Percentiles rank a stretch among this genome's conserved stretches.
Evolutionary conservation across 192 early-diverging fungal species (phyloP).

Genomic region (Radiomyces spectabilis): DNA sequence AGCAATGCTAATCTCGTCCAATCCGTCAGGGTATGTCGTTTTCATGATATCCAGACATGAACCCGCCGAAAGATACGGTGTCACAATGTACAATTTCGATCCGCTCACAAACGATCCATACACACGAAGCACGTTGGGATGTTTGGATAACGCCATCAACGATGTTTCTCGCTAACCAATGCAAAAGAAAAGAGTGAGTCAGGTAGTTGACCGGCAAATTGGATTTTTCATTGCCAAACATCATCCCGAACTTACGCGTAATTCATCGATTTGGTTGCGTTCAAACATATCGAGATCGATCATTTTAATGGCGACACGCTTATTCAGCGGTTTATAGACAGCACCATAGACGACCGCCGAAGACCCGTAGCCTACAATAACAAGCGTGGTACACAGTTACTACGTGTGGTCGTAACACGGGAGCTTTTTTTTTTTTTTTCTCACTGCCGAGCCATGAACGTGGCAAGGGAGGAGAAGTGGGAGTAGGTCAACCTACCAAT

Average conservation of each 20-base stretch:
- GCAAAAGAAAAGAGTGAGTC: not conserved
- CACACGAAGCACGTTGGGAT: constrained; percentile 74
- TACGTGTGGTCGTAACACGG: not conserved
- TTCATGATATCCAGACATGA: constrained; percentile 88
- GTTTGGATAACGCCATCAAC: constrained; percentile 82
- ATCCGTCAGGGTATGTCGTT: constrained; percentile 66
- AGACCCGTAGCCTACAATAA: constrained; percentile 67
- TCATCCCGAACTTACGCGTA: constrained; percentile 46
- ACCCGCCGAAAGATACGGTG: constrained; percentile 66
- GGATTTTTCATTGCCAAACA: too few relatives aligned
- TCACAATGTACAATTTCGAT: constrained; percentile 74
- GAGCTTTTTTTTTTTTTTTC: not conserved
- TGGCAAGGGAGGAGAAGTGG: not conserved
- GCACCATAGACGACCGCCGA: constrained; percentile 82
- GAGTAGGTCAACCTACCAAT: constrained; percentile 18
- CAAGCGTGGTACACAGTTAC: not conserved
- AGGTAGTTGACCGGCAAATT: not conserved
- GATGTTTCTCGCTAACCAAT: constrained; percentile 67
- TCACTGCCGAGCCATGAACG: too few relatives aligned
- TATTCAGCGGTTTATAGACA: constrained; percentile 60
- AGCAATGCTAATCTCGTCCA: constrained; percentile 73
- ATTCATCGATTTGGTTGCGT: constrained; percentile 84
- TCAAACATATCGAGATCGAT: constrained; percentile 89
- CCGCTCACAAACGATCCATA: constrained; percentile 78
- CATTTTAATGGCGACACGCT: constrained; percentile 72